Base-by-base conservation (phyloP, 495 filamentous ascomycete species). In the Hypoxylon perforatum region DNA sequence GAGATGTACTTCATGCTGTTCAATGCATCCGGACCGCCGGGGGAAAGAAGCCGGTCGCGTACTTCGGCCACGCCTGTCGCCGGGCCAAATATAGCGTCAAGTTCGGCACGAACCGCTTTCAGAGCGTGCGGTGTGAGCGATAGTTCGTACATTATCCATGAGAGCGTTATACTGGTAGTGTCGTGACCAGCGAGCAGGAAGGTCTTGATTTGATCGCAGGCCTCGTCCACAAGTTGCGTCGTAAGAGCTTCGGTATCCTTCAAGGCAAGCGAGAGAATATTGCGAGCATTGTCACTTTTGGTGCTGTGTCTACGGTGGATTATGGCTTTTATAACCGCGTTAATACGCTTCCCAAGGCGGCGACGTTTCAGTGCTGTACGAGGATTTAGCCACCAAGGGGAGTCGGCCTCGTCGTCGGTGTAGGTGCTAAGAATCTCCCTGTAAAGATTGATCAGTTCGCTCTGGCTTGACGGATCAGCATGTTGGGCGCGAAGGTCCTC, bases 101-200 rank as follows among this genome's bases (percentile, higher is more conserved):
- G 83, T 61, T 87, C 85, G 15, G 56, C 74, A 10, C 74, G 75
- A 0, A 87, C 39, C 0, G 68, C 70, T 21, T 63, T 23, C 2
- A 84, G 73, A 3, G 73, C 72, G 0, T 67, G 51, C 0, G 82
- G 85, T 19, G 84, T 63, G 9, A 74, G 67, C 0, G 76, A 76
- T 1, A 88, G 77, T 19, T 83, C 72, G 64, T 85, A 78, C 44
- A 77, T 80, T 5, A 69, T 51, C 76, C 78, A 77, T 65, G 59
- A 73, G 15, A 42, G 8, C 5, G n/a, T 1, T 1, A 8, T 75
- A 18, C 73, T 69, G 7, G 78, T 85, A 0, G 83, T 84, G 67
- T 86, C 82, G 62, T 83, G 80, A 9, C 83, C 82, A 2, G 78
- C 83, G 17, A 82, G 80, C 8, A 85, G 69, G 57, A 85, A 85